phyloP scores from a whole-genome alignment of 805 yeast genomes.

The Zygosaccharomyces rouxii region DNA sequence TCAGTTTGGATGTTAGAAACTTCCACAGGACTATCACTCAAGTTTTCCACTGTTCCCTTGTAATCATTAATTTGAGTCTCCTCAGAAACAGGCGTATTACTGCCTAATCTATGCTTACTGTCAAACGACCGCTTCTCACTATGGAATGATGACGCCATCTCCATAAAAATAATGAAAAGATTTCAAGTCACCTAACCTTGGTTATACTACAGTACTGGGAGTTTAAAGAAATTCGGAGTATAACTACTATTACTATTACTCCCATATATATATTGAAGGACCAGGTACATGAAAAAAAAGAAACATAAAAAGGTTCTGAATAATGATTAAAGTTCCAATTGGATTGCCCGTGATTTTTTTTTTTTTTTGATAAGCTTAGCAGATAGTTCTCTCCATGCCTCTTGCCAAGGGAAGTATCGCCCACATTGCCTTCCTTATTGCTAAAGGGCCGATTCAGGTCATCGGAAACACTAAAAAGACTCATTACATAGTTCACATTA shows the following conservation, averaged over 20 bases:
- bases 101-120: background rate
- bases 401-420: background rate
- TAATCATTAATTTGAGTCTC: constrained; percentile 1
- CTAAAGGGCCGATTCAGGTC: background rate
- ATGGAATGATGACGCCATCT: background rate
- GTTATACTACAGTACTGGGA: too few relatives aligned
- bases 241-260: too few relatives aligned
- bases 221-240: too few relatives aligned
- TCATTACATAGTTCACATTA: background rate
- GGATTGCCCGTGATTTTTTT: background rate
- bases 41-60: background rate
- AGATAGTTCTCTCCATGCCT: background rate
- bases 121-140: too few relatives aligned
- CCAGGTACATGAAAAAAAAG: too few relatives aligned
- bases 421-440: background rate
- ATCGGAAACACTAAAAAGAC: background rate
- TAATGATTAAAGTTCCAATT: too few relatives aligned
- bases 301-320: too few relatives aligned
- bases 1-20: constrained; percentile 2
- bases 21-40: constrained; percentile 3
- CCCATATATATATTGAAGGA: too few relatives aligned
- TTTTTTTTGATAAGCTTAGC: background rate
- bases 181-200: too few relatives aligned
- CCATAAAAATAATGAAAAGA: too few relatives aligned
- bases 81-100: background rate